Evolutionary conservation across 805 yeast genomes (phyloP).

Genomic region (Candida maesae): DNA sequence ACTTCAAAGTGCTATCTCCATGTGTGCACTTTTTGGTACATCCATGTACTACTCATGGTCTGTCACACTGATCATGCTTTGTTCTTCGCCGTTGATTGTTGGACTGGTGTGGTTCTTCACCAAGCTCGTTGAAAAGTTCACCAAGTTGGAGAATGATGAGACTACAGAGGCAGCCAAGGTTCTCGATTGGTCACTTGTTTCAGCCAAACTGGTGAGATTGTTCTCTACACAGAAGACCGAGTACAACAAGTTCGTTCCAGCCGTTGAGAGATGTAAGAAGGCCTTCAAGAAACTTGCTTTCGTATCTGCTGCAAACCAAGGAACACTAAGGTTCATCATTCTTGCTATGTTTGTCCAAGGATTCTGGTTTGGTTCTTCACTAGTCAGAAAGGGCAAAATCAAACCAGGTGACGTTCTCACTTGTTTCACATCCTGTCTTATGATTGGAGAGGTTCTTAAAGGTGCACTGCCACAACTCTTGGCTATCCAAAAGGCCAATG

Average conservation of each 20-base stretch:
- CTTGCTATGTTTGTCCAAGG: slow-evolving; percentile 84
- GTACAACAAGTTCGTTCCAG: slow-evolving; percentile 34
- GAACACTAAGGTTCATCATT: slow-evolving; percentile 51
- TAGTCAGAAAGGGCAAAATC: slow-evolving; percentile 50
- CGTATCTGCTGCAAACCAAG: slow-evolving; percentile 51
- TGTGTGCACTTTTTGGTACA: slow-evolving; percentile 51
- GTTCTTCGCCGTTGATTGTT: slow-evolving; percentile 67
- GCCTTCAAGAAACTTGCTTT: slow-evolving; percentile 44
- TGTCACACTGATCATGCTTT: slow-evolving; percentile 71
- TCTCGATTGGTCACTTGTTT: slow-evolving; percentile 65
- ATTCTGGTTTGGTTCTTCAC: slow-evolving; percentile 82
- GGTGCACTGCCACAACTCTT: slow-evolving; percentile 54
- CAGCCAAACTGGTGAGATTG: slow-evolving; percentile 57
- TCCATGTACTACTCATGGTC: slow-evolving; percentile 84
- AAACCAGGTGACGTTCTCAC: slow-evolving; percentile 67
- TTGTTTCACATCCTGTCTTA: slow-evolving; percentile 77
- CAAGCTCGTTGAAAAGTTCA: slow-evolving; percentile 42
- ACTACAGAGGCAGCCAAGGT: slow-evolving; percentile 55
- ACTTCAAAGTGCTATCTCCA: slow-evolving; percentile 49
- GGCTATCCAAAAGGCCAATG: slow-evolving; percentile 65
- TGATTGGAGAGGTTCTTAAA: slow-evolving; percentile 60
- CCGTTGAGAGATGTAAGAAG: slow-evolving; percentile 30
- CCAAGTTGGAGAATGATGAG: slow-evolving; percentile 52
- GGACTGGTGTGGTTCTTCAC: slow-evolving; percentile 48
- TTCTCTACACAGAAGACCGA: slow-evolving; percentile 58